phyloP scores from a whole-genome alignment of 257 asterid genomes.

The Gentiana dahurica region DNA sequence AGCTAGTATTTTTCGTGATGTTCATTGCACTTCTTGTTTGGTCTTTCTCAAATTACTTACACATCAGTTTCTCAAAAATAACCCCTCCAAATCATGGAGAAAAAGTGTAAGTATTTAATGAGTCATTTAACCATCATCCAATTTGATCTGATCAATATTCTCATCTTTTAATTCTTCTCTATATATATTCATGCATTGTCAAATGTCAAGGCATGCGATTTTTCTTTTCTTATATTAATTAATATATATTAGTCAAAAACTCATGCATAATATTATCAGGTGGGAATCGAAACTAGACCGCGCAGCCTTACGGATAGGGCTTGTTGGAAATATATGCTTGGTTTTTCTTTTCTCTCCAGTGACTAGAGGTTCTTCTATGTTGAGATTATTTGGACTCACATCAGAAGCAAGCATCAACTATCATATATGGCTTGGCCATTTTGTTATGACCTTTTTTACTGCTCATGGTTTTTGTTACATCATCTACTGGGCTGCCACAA shows the following conservation, averaged over 20 bases:
- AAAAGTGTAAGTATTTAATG: constrained; percentile 32
- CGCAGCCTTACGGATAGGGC: constrained; percentile 43
- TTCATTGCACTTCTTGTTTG: constrained; percentile 68
- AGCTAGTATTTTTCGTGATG: constrained; percentile 55
- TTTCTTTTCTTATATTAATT: background rate
- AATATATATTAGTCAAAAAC: background rate
- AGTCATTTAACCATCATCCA: too few species aligned
- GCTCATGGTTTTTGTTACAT: constrained; percentile 58
- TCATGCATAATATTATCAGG: constrained; percentile 30
- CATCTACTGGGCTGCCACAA: constrained; percentile 38
- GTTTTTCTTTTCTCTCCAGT: constrained; percentile 71
- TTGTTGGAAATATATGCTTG: constrained; percentile 53
- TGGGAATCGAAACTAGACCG: constrained; percentile 55
- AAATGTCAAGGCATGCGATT: too few species aligned
- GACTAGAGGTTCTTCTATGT: constrained; percentile 69
- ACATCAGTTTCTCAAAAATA: constrained; percentile 24
- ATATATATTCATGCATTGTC: too few species aligned
- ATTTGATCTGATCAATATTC: too few species aligned
- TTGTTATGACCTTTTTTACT: constrained; percentile 49
- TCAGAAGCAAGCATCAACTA: constrained; percentile 70
- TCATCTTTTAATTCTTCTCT: too few species aligned
- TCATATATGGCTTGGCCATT: constrained; percentile 84
- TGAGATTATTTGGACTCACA: constrained; percentile 54
- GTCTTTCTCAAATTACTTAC: constrained; percentile 39
- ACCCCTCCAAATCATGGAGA: constrained; percentile 42